Base-by-base conservation (phyloP, 2,329 filamentous ascomycete species). In the Cryoendolithus antarcticus region DNA sequence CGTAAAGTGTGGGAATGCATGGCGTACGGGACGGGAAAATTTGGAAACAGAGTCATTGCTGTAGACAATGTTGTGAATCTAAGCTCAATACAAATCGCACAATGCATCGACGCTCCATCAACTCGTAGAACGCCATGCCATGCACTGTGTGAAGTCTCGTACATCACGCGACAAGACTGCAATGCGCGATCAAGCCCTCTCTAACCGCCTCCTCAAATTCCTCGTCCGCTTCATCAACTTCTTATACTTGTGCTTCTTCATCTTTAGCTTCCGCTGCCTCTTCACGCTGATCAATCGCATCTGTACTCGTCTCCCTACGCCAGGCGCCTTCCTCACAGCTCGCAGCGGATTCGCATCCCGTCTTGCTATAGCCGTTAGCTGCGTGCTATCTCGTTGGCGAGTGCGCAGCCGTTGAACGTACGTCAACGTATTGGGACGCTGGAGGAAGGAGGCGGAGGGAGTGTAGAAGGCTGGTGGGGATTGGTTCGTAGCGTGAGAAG, bases 231-330 rank as follows among this genome's bases (percentile, higher is more conserved):
- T 84, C 83, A 94, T 86, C 51, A 96, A 71, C 77, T 98, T 98
- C 86, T 95, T 96, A 66, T 94, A 94, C 79, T 98, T 98, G 76
- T 96, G 89, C 77, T 96, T 98, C 83, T 98, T 98, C 88, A 98
- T 98, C 77, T 86, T 94, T 57, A 95, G 68, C 69, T 91, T 93
- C 58, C 86, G 73, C 65, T 93, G 86, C 62, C 91, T 75, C 71
- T 81, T 86, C 52, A 95, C 89, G 58, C 85, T 93, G 59, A 98
- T 86, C 47, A 86, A 75, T 44, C 80, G 66, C 80, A 94, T 88
- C 44, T 61, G 46, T n/a, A 54, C 41, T 27, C 24, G 5, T 8
- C 24, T 27, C 44, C 34, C 34, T 37, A 30, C 32, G 39, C 15
- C 27, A 31, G 13, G 13, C 42, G 33, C 48, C 46, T 9, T 51